phyloP scores from a whole-genome alignment of 257 asterid genomes.

The Paulownia fortunei region DNA sequence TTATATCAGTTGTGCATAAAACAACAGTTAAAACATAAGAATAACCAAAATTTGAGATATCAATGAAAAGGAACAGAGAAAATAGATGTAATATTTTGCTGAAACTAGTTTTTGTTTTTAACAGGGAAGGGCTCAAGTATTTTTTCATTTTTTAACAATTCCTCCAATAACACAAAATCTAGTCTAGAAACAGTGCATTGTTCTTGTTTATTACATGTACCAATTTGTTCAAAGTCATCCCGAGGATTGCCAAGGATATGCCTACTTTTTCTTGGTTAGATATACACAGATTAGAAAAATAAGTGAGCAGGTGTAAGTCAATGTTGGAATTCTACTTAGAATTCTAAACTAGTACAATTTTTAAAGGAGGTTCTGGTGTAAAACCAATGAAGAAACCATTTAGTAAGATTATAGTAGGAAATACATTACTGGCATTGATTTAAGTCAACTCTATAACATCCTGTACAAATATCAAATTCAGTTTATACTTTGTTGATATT shows the following conservation, averaged over 20 bases:
- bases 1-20: too few species aligned
- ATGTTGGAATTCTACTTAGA: slow-evolving; percentile 16
- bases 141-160: neutral
- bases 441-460: neutral
- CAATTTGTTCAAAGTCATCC: neutral
- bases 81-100: too few species aligned
- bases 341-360: neutral
- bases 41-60: too few species aligned
- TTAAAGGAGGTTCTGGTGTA: neutral
- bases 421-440: neutral
- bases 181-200: neutral
- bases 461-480: neutral
- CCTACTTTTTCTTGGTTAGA: neutral
- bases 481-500: neutral
- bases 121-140: neutral
- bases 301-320: slow-evolving; percentile 31
- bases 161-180: neutral
- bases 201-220: neutral
- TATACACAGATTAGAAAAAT: neutral
- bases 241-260: neutral
- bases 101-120: too few species aligned
- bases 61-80: too few species aligned
- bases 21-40: too few species aligned
- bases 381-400: slow-evolving; percentile 1
- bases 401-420: neutral